phyloP scores from a whole-genome alignment of 306 rosid species.

The Cajanus cajan region DNA sequence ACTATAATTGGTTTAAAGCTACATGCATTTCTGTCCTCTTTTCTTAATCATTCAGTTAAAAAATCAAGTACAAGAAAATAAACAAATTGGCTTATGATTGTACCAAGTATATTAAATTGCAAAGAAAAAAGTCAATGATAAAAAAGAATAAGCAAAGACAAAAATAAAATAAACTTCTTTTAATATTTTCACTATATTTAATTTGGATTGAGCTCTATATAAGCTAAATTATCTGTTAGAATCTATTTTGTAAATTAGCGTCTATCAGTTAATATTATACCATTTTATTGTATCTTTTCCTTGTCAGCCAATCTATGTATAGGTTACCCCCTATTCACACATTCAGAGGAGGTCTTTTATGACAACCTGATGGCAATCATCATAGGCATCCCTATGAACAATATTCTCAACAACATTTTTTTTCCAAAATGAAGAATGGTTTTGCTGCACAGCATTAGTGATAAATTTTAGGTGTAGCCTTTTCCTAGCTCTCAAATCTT shows the following conservation, averaged over 20 bases:
- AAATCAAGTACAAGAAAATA: not conserved
- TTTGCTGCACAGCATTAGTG: not conserved
- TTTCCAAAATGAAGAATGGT: not conserved
- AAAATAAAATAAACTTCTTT: not conserved
- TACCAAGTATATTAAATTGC: not conserved
- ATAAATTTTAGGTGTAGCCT: not conserved
- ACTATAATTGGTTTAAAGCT: not conserved
- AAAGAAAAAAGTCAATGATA: not conserved
- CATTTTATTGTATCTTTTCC: not conserved
- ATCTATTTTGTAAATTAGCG: not conserved
- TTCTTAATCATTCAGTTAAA: constrained; percentile 3
- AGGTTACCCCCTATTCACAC: not conserved
- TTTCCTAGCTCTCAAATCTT: not conserved
- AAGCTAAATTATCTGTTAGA: not conserved
- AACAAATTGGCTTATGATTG: not conserved
- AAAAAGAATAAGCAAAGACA: not conserved
- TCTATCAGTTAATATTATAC: not conserved
- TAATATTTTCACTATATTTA: not conserved
- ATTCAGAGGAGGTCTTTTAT: not conserved
- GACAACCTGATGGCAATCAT: not conserved
- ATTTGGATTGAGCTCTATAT: not conserved
- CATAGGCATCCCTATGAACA: not conserved
- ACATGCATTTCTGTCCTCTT: not conserved
- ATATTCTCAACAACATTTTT: not conserved
- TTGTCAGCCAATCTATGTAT: not conserved